These are phyloP conservation scores for Stentor roeselii DNA, from an alignment of 73 alveolate genomes.

Conservation along the genomic window DNA sequence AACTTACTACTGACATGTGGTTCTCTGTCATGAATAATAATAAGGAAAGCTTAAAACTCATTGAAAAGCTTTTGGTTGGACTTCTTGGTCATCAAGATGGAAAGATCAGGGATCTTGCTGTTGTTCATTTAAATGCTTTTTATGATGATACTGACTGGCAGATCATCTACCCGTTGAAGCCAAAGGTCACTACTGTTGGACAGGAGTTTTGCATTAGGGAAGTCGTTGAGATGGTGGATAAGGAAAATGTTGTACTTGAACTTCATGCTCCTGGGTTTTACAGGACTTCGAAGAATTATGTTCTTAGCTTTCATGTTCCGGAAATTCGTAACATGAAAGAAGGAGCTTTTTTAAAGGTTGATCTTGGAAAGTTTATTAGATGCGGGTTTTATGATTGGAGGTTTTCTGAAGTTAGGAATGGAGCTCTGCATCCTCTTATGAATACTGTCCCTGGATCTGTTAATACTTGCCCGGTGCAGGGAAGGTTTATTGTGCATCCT, in stretches of 20 bases:
- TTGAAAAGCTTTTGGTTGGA: constrained; percentile 79
- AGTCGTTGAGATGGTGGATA: constrained; percentile 26
- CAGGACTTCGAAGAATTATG: not conserved
- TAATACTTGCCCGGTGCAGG: constrained; percentile 74
- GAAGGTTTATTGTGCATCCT: constrained; percentile 92
- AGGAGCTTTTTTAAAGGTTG: not conserved
- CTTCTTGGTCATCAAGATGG: constrained; percentile 76
- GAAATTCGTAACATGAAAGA: constrained; percentile 29
- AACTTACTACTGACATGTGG: constrained; percentile 16
- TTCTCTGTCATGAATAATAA: constrained; percentile 48
- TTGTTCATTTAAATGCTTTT: constrained; percentile 83
- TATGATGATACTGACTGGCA: constrained; percentile 98
- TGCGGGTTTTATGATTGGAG: constrained; percentile 99
- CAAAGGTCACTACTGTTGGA: constrained; percentile 80
- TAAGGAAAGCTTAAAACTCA: constrained; percentile 52
- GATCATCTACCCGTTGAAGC: constrained; percentile 73
- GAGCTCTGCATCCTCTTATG: constrained; percentile 20
- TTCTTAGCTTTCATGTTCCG: constrained; percentile 47
- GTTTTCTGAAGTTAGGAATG: constrained; percentile 37
- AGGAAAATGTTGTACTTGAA: constrained; percentile 29
- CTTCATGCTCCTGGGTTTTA: constrained; percentile 29
- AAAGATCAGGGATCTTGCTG: constrained; percentile 77
- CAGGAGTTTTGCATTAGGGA: constrained; percentile 24
- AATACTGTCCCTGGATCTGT: not conserved
- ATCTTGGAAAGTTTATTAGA: constrained; percentile 73